A percentile compares a stretch with the other conserved stretches of the same genome.
Evolutionary conservation across 2,329 filamentous ascomycete genomes (phyloP).

Genomic region (Penicillium olsonii): DNA sequence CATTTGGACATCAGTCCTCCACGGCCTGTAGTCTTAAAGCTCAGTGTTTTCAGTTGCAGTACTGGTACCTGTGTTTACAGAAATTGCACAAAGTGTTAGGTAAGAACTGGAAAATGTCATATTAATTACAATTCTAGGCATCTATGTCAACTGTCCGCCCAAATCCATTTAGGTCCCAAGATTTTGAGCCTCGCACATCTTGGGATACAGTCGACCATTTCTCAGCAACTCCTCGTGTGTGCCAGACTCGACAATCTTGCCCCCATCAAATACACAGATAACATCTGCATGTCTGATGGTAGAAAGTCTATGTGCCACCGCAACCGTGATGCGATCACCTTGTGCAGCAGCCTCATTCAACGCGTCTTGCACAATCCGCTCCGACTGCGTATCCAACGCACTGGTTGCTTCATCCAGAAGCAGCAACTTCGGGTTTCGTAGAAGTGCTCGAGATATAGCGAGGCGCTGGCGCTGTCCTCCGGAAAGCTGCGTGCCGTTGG

Average conservation of each 20-base stretch:
- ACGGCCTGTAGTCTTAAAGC: too few relatives aligned
- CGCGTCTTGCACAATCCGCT: slow-evolving; percentile 82
- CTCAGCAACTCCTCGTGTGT: slow-evolving; percentile 40
- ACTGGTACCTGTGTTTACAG: too few relatives aligned
- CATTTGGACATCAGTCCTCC: too few relatives aligned
- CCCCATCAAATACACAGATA: slow-evolving; percentile 62
- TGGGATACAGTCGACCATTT: slow-evolving; percentile 39
- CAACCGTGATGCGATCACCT: slow-evolving; percentile 30
- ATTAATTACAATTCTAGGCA: too few relatives aligned
- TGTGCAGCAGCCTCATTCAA: slow-evolving; percentile 58
- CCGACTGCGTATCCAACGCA: slow-evolving; percentile 82
- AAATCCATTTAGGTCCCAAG: slow-evolving; percentile 4
- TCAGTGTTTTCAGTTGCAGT: too few relatives aligned
- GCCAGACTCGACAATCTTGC: slow-evolving; percentile 43
- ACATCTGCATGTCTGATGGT: slow-evolving; percentile 64
- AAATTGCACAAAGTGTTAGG: too few relatives aligned
- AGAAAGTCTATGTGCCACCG: slow-evolving; percentile 30
- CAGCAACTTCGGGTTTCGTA: slow-evolving; percentile 68
- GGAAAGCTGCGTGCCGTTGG: slow-evolving; percentile 7
- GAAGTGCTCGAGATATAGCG: slow-evolving; percentile 55
- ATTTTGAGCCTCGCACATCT: slow-evolving; percentile 39
- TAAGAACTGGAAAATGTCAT: too few relatives aligned
- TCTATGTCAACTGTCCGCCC: too few relatives aligned
- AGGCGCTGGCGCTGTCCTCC: slow-evolving; percentile 55
- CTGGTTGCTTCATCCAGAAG: slow-evolving; percentile 90